Conservation (phyloP, 306 rosid genomes). For the Prunus dulcis region DNA sequence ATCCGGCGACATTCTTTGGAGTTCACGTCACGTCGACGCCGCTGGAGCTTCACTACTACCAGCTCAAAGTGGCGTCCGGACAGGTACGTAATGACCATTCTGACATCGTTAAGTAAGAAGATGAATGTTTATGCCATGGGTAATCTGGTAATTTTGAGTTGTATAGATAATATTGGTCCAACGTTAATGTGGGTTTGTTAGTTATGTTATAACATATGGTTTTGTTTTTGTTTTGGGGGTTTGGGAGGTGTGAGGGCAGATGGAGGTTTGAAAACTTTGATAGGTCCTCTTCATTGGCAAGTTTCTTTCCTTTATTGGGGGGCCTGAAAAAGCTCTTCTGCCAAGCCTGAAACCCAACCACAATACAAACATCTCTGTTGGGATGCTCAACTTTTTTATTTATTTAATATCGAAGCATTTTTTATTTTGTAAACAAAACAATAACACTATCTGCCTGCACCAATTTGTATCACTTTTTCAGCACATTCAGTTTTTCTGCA, state of each 20-base stretch:
- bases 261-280: background rate
- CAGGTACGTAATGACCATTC: slow-evolving; percentile 42
- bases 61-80: slow-evolving; percentile 71
- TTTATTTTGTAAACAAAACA: no score
- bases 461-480: background rate
- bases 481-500: background rate
- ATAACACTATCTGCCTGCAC: background rate
- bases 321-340: background rate
- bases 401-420: no score
- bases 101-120: background rate
- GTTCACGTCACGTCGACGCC: slow-evolving; percentile 83
- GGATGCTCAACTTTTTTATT: background rate
- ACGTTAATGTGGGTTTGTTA: background rate
- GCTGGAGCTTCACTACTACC: slow-evolving; percentile 55
- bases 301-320: background rate
- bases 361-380: background rate
- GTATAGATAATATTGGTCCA: background rate
- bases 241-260: background rate
- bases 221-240: background rate
- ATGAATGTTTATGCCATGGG: background rate
- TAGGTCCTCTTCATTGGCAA: background rate
- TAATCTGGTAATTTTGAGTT: background rate
- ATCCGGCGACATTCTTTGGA: slow-evolving; percentile 82
- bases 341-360: background rate
- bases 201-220: background rate